Evolutionary conservation across 805 yeast species (phyloP).

Genomic region (Starmerella asiatica): DNA sequence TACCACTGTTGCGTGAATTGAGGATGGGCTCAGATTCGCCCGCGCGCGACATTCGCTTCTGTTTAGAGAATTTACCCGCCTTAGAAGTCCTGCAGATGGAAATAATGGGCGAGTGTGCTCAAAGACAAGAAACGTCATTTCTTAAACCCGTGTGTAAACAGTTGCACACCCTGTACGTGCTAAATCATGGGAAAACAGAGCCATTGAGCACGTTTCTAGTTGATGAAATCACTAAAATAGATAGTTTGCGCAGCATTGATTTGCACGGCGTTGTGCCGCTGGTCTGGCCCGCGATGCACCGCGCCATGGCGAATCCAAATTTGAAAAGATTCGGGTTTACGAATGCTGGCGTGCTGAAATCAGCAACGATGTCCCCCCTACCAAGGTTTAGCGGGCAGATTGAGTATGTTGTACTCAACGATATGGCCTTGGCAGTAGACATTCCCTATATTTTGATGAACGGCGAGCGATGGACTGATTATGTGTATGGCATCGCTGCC

Average conservation of each 20-base stretch:
- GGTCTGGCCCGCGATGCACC: conserved; percentile 12
- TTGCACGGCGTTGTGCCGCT: conserved; percentile 12
- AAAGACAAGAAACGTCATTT: neutral
- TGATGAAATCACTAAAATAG: conserved; percentile 3
- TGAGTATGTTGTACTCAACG: conserved; percentile 13
- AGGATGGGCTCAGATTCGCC: conserved; percentile 10
- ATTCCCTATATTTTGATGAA: conserved; percentile 1
- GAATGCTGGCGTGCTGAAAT: conserved; percentile 3
- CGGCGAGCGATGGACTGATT: conserved; percentile 5
- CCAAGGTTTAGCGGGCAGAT: conserved; percentile 11
- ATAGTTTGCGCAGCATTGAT: conserved; percentile 6
- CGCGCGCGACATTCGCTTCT: conserved; percentile 15
- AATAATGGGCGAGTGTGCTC: conserved; percentile 1
- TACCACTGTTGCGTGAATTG: conserved; percentile 4
- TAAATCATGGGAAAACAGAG: conserved; percentile 7
- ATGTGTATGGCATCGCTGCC: neutral
- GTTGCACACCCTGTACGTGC: conserved; percentile 4
- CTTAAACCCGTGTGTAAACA: neutral
- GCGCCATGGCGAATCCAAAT: conserved; percentile 6
- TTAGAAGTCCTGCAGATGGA: conserved; percentile 10
- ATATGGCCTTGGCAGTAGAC: conserved; percentile 1
- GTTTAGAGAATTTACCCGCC: conserved; percentile 9
- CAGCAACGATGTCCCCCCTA: conserved; percentile 1
- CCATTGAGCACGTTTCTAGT: conserved; percentile 4
- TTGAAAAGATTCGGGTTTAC: conserved; percentile 18